These are phyloP conservation scores for Debaryomycetaceae sp. DNA, from an alignment of 1,139 yeast genomes.

Conservation along the genomic window DNA sequence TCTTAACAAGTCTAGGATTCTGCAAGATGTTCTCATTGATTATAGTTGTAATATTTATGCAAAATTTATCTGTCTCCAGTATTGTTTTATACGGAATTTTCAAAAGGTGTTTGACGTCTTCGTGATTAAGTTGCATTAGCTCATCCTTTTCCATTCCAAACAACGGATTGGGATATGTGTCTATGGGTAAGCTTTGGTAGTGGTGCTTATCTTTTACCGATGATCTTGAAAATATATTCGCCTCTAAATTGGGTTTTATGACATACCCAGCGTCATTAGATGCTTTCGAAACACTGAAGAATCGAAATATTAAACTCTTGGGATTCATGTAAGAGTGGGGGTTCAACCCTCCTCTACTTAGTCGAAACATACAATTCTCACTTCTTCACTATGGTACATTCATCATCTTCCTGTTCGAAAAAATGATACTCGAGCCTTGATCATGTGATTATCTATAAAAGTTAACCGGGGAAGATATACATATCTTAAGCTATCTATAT, in stretches of 20 bases:
- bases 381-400: too few relatives aligned
- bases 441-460: not conserved
- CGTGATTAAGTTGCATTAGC: slow-evolving; percentile 16
- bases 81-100: slow-evolving; percentile 21
- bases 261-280: not conserved
- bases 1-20: slow-evolving; percentile 23
- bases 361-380: not conserved
- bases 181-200: slow-evolving; percentile 11
- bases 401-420: too few relatives aligned
- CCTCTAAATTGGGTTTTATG: not conserved
- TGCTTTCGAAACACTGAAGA: too few relatives aligned
- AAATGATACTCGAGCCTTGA: too few relatives aligned
- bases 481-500: too few relatives aligned
- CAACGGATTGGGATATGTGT: slow-evolving; percentile 34
- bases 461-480: not conserved
- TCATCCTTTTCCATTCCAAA: slow-evolving; percentile 25
- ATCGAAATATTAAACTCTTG: too few relatives aligned
- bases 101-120: slow-evolving; percentile 23
- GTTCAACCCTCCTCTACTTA: not conserved
- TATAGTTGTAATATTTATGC: slow-evolving; percentile 26
- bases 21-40: slow-evolving; percentile 24
- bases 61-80: slow-evolving; percentile 28
- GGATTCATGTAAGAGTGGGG: not conserved
- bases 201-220: not conserved
- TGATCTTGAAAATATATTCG: slow-evolving; percentile 7